Evolutionary conservation across 305 asterid species (phyloP).

Genomic region (Fraxinus ornus): DNA sequence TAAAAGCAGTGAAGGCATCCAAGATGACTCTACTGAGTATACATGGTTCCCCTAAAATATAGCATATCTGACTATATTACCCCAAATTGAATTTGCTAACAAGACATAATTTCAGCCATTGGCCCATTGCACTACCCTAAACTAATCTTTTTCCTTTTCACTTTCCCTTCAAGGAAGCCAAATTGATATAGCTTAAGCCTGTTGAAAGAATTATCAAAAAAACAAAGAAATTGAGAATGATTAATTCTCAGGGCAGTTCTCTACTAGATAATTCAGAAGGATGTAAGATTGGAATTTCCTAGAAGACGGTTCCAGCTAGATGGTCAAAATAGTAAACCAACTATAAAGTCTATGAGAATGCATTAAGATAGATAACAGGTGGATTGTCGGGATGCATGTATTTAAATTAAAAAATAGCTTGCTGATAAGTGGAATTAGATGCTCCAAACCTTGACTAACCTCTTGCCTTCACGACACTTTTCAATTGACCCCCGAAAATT

Average conservation of each 20-base stretch:
- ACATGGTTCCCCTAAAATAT: neutral
- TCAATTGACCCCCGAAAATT: constrained; percentile 78
- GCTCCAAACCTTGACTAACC: constrained; percentile 41
- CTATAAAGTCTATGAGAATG: constrained; percentile 10
- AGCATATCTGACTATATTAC: neutral
- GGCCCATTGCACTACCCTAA: neutral
- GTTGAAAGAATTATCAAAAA: neutral
- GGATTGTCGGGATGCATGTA: neutral
- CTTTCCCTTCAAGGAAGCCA: neutral
- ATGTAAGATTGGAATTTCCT: neutral
- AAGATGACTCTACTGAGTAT: constrained; percentile 14
- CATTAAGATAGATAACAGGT: neutral
- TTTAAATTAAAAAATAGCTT: neutral
- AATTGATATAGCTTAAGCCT: neutral
- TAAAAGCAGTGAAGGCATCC: neutral
- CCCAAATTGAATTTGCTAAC: neutral
- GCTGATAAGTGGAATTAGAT: constrained; percentile 16
- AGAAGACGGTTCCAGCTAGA: neutral
- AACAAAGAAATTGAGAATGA: neutral
- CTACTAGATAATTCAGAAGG: neutral
- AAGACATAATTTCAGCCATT: neutral
- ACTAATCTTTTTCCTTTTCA: neutral
- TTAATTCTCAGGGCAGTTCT: neutral
- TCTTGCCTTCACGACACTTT: constrained; percentile 81
- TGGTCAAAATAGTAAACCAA: constrained; percentile 12